phyloP scores from a whole-genome alignment of 164 flowering plant species.

The Annona cherimola region DNA sequence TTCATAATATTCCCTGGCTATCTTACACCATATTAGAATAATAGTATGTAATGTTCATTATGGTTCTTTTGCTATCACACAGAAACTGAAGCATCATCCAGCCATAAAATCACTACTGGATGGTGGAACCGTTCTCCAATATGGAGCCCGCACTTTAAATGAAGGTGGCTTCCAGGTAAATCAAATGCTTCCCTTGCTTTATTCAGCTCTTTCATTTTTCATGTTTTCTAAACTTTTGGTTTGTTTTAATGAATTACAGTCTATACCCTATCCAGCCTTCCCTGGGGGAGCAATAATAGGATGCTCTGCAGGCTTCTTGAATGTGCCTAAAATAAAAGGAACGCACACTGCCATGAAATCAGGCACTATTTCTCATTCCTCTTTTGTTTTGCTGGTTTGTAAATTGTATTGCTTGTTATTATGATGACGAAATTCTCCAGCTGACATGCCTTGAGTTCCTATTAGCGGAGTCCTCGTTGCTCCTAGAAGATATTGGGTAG shows the following conservation, averaged over 20 bases:
- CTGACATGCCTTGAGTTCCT: neutral
- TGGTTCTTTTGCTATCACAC: conserved; percentile 6
- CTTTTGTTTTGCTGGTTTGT: neutral
- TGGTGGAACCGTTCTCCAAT: conserved; percentile 88
- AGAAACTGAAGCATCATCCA: conserved; percentile 95
- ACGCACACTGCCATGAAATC: conserved; percentile 98
- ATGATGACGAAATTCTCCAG: neutral
- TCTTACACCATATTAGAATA: neutral
- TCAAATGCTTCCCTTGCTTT: neutral
- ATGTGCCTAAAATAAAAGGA: conserved; percentile 96
- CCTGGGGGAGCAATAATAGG: conserved; percentile 98
- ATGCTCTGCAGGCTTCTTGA: conserved; percentile 96
- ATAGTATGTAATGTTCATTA: neutral
- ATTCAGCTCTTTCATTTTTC: neutral
- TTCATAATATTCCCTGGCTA: too few species aligned
- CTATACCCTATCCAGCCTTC: conserved; percentile 94
- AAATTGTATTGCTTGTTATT: neutral
- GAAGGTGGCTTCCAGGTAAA: conserved; percentile 98
- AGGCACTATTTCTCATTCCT: conserved; percentile 33
- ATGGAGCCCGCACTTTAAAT: conserved; percentile 96
- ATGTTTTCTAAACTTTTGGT: neutral
- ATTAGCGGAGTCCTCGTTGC: too few species aligned
- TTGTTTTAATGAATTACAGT: conserved; percentile 70
- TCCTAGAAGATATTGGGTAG: too few species aligned
- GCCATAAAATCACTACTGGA: conserved; percentile 68